A percentile compares a stretch with the other conserved stretches of the same genome.
Conservation (phyloP, 129 eudicot species). For the Artemisia argyi region DNA sequence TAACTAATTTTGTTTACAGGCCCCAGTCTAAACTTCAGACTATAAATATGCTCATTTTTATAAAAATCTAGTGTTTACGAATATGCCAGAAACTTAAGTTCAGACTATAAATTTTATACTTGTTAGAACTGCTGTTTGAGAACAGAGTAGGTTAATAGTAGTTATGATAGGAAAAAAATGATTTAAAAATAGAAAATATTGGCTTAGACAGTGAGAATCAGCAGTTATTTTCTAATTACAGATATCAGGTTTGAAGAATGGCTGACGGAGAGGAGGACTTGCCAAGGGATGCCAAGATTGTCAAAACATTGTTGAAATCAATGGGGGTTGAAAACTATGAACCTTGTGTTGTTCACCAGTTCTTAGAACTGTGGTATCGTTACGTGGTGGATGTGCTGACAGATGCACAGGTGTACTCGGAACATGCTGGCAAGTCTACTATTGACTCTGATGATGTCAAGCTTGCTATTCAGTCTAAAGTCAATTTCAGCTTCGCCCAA, state of each 20-base stretch:
- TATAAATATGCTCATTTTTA: too few species aligned
- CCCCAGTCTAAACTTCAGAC: too few species aligned
- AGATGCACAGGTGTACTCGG: conserved; percentile 88
- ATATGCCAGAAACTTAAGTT: background rate
- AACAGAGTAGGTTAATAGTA: too few species aligned
- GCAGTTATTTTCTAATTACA: conserved; percentile 4
- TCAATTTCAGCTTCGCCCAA: conserved; percentile 89
- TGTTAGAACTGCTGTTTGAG: background rate
- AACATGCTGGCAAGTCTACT: conserved; percentile 76
- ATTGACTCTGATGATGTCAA: conserved; percentile 90
- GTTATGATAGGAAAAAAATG: too few species aligned
- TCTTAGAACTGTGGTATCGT: conserved; percentile 83
- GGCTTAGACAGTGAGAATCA: background rate
- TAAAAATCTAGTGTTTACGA: background rate
- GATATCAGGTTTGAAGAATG: conserved; percentile 33
- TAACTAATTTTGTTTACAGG: background rate
- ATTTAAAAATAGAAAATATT: too few species aligned
- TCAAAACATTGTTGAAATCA: conserved; percentile 74
- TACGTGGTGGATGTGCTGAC: conserved; percentile 84
- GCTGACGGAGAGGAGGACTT: conserved; percentile 79
- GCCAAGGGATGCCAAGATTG: conserved; percentile 94
- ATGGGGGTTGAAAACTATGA: conserved; percentile 90
- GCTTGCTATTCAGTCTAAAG: conserved; percentile 88
- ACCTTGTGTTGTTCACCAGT: conserved; percentile 85
- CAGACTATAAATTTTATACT: background rate